Evolutionary conservation across 306 rosid species (phyloP), one percentile per base, ranked within the genome.

Genomic region (Cucurbita ficifolia): DNA sequence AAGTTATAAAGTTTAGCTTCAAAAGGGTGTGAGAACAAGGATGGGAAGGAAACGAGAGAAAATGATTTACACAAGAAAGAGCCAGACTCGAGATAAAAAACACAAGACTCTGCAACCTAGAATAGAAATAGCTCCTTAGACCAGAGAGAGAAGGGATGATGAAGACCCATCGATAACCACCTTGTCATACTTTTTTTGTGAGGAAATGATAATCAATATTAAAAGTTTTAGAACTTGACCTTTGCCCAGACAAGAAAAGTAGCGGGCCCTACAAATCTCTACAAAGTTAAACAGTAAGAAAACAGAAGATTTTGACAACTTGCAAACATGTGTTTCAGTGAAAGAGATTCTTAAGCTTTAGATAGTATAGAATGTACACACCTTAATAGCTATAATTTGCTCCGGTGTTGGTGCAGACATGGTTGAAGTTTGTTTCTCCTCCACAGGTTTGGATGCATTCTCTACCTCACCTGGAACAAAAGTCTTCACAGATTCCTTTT

Each of bases 351-450:
- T 19, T 65, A 65, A 42, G 52, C 48, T 65, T 65, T 19, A 52
- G 19, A 18, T 10, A 38, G 72, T 42, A 39, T 42, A 36, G 4
- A 68, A 24, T 7, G 18, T 68, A 60, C 54, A 29, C 68, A 93
- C 98, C 98, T 93, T 93, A 64, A 93, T 93, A 57, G 97, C 97
- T 76, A 81, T 87, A 71, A 93, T 90, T 83, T 93, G 98, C 82
- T 93, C 97, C 4, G 93, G 92, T 40, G 98, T 93, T 53, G 98
- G 97, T 36, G 88, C 94, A 74, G 78, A 81, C 50, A 52, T 88
- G 76, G 85, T 90, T 16, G 83, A 81, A 14, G 77, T 78, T 69
- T 79, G 84, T 52, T 88, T 86, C 78, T 90, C 98, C 77, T 90
- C 90, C 3, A 87, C 55, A 74, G 67, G 82, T 75, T 88, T 89